Evolutionary conservation across 2,329 filamentous ascomycete genomes (phyloP), one percentile per base, ranked within the genome.

Genomic region (Ascochyta rabiei): DNA sequence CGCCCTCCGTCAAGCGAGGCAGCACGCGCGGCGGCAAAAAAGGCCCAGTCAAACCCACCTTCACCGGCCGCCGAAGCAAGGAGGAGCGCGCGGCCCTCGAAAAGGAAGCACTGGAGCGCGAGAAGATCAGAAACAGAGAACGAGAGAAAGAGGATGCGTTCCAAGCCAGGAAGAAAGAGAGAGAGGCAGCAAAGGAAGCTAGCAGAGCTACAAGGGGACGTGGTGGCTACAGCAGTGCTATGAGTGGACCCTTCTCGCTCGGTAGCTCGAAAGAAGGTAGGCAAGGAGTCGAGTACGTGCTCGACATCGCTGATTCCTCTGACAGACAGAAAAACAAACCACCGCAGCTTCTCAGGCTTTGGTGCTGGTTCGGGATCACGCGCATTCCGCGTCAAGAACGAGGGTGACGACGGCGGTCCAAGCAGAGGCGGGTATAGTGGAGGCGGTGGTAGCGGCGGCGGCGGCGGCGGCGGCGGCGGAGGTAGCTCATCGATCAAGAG

Each of bases 41-140:
- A 44, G 60, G 64, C n/a, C 50, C 59, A 26, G 57, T 65, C 7
- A 70, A 73, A 45, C 79, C 79, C 4, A 76, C 75, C 33, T 79
- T 77, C 52, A 76, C 71, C 15, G 77, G 76, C 12, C 71, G 79
- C 47, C 66, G 79, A 48, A 80, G 76, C 56, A 78, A 79, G 56
- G 74, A 76, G 37, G 75, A 76, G 40, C 71, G 78, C 52, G 77
- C 76, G 26, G 76, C 78, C 43, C 66, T 76, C 21, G 75, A 76
- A 52, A 74, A 76, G 33, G 73, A 73, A 39, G 72, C 72, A 33
- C 62, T 70, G 21, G 75, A 75, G 44, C 70, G 76, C 34, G 75
- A 77, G 45, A 64, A 68, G 19, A 71, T 73, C 41, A 71, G 76
- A 49, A 70, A 71, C 19, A 70, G 66, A 19, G 70, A 75, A 40